A percentile compares a stretch with the other conserved stretches of the same genome.
Evolutionary conservation across 1,139 yeast species (phyloP).

Genomic region (Magnusiomyces ingens): DNA sequence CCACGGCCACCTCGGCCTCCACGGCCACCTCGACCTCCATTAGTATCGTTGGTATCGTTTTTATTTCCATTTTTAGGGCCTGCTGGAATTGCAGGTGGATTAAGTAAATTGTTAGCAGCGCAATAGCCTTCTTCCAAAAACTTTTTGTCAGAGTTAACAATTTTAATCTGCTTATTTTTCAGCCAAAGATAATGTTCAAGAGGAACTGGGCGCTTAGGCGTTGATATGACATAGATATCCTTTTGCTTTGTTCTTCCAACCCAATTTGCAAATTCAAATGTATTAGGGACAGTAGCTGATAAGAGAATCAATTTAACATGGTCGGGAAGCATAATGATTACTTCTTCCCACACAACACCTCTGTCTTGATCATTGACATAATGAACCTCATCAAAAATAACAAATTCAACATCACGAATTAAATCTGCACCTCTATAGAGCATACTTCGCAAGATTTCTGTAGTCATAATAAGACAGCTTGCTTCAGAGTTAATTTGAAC

Average conservation of each 20-base stretch:
- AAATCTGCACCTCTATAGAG: slow-evolving; percentile 89
- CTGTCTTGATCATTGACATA: slow-evolving; percentile 93
- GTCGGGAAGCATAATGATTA: slow-evolving; percentile 89
- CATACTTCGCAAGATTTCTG: slow-evolving; percentile 91
- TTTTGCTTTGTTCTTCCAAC: slow-evolving; percentile 94
- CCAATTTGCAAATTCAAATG: slow-evolving; percentile 98
- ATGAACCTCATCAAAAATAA: slow-evolving; percentile 92
- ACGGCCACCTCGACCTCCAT: neutral
- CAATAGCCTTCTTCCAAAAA: slow-evolving; percentile 61
- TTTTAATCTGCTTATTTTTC: slow-evolving; percentile 55
- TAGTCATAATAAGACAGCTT: slow-evolving; percentile 94
- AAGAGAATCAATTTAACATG: slow-evolving; percentile 55
- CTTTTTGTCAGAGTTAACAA: slow-evolving; percentile 65
- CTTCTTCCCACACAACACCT: slow-evolving; percentile 99
- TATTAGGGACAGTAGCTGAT: slow-evolving; percentile 96
- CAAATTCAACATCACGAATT: slow-evolving; percentile 96
- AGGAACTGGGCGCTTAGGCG: slow-evolving; percentile 95
- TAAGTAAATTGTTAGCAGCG: slow-evolving; percentile 51
- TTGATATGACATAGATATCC: slow-evolving; percentile 90
- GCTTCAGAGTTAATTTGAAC: slow-evolving; percentile 96
- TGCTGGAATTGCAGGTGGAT: slow-evolving; percentile 35
- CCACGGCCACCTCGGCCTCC: slow-evolving; percentile 12
- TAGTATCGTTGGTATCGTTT: neutral
- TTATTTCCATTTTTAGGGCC: neutral
- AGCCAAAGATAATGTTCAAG: slow-evolving; percentile 84